Conservation (phyloP, 306 rosid species). For the Cercis canadensis region DNA sequence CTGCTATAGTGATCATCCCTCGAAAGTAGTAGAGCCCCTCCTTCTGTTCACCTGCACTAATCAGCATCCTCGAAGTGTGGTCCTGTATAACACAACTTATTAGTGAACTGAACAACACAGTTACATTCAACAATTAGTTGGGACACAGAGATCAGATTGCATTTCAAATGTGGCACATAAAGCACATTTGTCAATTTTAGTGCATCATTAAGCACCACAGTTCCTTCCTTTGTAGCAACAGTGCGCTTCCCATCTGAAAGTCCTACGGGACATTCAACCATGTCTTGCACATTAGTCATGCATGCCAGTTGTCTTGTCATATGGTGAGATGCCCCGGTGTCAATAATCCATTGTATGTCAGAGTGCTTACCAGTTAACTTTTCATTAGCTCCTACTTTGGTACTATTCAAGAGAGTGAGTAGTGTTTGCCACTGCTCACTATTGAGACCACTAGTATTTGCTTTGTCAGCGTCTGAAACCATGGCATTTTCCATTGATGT, state of each 20-base stretch:
- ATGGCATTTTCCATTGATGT: neutral
- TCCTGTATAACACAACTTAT: neutral
- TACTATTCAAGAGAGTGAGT: neutral
- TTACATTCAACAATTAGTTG: too few species aligned
- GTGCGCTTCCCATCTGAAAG: neutral
- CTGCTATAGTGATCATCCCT: neutral
- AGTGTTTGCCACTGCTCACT: neutral
- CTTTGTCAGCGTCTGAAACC: too few species aligned
- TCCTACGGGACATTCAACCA: neutral
- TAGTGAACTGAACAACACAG: too few species aligned
- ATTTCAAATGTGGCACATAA: neutral
- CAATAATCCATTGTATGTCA: neutral
- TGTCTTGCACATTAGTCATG: neutral
- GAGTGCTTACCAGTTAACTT: neutral
- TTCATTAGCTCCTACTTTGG: neutral
- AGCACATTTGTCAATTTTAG: neutral
- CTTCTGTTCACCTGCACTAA: neutral
- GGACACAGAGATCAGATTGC: too few species aligned
- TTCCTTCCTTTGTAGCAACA: neutral
- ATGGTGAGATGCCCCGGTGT: neutral
- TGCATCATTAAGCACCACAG: neutral
- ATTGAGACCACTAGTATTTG: neutral
- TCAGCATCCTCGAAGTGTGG: neutral
- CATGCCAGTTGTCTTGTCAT: neutral
- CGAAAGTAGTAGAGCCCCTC: neutral